Conservation (phyloP, 2,329 filamentous ascomycete species). For the Dothideomycetidae sp. region DNA sequence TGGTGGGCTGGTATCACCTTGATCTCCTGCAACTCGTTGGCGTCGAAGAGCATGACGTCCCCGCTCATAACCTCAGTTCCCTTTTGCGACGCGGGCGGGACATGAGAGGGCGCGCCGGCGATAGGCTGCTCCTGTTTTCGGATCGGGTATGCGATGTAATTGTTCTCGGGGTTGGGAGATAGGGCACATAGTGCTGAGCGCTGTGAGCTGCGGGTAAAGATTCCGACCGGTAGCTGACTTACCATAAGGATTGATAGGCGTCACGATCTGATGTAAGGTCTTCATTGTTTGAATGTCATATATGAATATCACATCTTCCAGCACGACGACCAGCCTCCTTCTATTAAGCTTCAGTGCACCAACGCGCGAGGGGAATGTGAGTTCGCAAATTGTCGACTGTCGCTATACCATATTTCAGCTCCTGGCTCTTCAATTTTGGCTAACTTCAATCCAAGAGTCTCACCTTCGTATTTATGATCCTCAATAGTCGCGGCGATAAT, state of each 20-base stretch:
- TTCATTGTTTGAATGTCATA: constrained; percentile 99
- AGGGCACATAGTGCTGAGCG: constrained; percentile 67
- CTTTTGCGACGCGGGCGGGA: constrained; percentile 69
- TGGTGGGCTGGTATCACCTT: constrained; percentile 94
- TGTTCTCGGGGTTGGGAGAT: constrained; percentile 87
- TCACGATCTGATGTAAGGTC: constrained; percentile 79
- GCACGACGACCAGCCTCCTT: constrained; percentile 80
- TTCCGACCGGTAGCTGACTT: too few relatives aligned
- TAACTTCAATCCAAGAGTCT: constrained; percentile 6
- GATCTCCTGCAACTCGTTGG: constrained; percentile 74
- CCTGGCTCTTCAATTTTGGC: constrained; percentile 4
- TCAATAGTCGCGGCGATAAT: constrained; percentile 75
- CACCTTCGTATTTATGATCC: constrained; percentile 96
- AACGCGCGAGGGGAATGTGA: constrained; percentile 94
- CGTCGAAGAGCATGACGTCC: constrained; percentile 86
- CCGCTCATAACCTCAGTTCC: constrained; percentile 61
- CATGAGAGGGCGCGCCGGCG: constrained; percentile 45
- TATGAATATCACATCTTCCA: constrained; percentile 93
- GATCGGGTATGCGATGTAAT: constrained; percentile 86
- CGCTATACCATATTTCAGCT: constrained; percentile 32
- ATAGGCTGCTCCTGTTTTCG: constrained; percentile 45
- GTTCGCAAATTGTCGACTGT: constrained; percentile 85
- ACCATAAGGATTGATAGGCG: constrained; percentile 77
- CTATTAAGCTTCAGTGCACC: constrained; percentile 87
- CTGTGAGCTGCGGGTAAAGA: not conserved